Evolutionary conservation across 2,329 filamentous ascomycete species (phyloP).

Genomic region (Orbilia ellipsospora): DNA sequence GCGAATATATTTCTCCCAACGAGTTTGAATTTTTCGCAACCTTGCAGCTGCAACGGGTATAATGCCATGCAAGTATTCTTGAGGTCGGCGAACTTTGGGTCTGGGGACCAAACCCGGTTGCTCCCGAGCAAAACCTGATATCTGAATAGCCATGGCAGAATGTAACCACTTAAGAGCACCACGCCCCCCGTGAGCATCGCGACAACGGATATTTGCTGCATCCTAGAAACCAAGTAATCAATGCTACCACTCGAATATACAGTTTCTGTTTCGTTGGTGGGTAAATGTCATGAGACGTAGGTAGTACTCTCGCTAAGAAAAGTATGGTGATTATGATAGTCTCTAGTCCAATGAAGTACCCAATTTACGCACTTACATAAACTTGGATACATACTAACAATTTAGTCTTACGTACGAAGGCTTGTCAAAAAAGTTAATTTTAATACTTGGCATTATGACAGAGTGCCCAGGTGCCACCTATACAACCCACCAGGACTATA

Average conservation of each 20-base stretch:
- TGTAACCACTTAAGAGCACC: conserved; percentile 17
- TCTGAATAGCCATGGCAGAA: conserved; percentile 28
- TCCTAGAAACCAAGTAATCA: background rate
- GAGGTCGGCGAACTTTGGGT: conserved; percentile 27
- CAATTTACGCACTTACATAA: too few relatives aligned
- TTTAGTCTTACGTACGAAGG: too few relatives aligned
- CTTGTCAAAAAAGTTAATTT: too few relatives aligned
- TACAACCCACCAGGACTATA: too few relatives aligned
- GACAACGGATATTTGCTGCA: background rate
- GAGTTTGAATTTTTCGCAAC: conserved; percentile 48
- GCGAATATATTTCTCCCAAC: conserved; percentile 34
- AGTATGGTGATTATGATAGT: background rate
- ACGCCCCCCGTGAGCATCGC: background rate
- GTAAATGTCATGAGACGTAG: background rate
- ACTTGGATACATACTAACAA: too few relatives aligned
- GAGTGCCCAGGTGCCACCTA: too few relatives aligned
- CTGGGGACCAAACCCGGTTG: conserved; percentile 33
- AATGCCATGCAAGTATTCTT: conserved; percentile 18
- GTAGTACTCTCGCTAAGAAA: background rate
- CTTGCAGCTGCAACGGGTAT: conserved; percentile 19
- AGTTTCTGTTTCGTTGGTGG: background rate
- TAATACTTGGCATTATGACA: too few relatives aligned
- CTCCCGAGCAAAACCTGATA: conserved; percentile 34
- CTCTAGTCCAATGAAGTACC: too few relatives aligned
- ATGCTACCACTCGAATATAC: background rate